phyloP scores from a whole-genome alignment of 1,284 basidiomycete genomes.

The Volvariella volvacea region DNA sequence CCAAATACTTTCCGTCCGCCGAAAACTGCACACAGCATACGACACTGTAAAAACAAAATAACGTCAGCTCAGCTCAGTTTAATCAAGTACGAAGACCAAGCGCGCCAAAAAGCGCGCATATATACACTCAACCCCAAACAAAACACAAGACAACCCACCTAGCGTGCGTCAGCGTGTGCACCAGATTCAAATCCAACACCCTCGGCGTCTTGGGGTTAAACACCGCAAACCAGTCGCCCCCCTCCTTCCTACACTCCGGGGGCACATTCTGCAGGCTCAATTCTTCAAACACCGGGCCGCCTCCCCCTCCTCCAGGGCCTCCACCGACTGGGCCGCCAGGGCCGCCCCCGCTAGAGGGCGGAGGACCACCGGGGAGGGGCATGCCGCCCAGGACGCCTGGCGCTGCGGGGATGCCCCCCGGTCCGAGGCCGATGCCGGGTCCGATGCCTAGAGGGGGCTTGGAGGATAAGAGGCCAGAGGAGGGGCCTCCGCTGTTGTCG shows the following conservation, averaged over 20 bases:
- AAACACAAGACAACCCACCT: too few species aligned
- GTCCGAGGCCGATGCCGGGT: too few species aligned
- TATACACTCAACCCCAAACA: too few species aligned
- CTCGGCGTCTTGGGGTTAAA: slow-evolving; percentile 87
- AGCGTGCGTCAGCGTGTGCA: slow-evolving; percentile 91
- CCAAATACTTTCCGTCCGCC: slow-evolving; percentile 81
- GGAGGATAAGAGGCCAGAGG: too few species aligned
- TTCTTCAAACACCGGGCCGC: slow-evolving; percentile 28
- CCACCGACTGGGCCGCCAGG: slow-evolving; percentile 13
- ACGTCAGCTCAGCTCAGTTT: too few species aligned
- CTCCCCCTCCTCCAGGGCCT: slow-evolving; percentile 7
- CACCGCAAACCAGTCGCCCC: slow-evolving; percentile 91
- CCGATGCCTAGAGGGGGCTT: too few species aligned
- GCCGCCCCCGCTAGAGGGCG: slow-evolving; percentile 8
- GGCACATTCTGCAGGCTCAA: slow-evolving; percentile 30
- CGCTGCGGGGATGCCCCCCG: too few species aligned
- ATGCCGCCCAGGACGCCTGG: too few species aligned
- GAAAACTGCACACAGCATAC: slow-evolving; percentile 93
- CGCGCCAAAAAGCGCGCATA: neutral
- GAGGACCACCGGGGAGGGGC: too few species aligned
- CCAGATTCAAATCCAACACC: slow-evolving; percentile 79
- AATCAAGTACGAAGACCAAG: slow-evolving; percentile 4
- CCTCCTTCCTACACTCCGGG: slow-evolving; percentile 44
- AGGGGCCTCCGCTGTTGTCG: too few species aligned
- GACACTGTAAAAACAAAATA: slow-evolving; percentile 43